Evolutionary conservation across 2,329 filamentous ascomycete species (phyloP), one percentile per base, ranked within the genome.

Genomic region (Calonectria ilicicola): DNA sequence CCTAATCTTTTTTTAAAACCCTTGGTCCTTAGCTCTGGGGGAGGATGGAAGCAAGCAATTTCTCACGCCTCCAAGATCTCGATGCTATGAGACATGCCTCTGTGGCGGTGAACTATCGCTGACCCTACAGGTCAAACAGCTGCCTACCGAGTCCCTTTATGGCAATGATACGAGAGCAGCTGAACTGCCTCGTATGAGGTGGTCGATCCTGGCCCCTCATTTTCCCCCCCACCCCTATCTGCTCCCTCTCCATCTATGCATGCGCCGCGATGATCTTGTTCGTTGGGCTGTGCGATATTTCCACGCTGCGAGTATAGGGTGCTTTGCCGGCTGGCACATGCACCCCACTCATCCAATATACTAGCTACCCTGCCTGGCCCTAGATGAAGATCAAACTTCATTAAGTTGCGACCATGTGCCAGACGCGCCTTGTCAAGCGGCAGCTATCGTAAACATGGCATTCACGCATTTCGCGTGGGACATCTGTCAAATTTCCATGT

Each of bases 71-170:
- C 21, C 12, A 40, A 15, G 35, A 56, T 66, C 47, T 66, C 47
- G 64, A 56, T 66, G 47, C 44, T 53, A 21, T 65, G 63, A 65
- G 42, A 53, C 63, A 65, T 38, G 44, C 12, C n/a, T 51, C 44
- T 42, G 14, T 65, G 23, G 46, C 29, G 46, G 46, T 53, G 46
- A 40, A 42, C 29, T 29, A 27, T 65, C 12, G 17, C 62, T 26
- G 23, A 44, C 47, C 32, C 42, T 23, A 40, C 27, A 12, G 42
- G 19, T 47, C 60, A 29, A 26, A 27, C 27, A 14, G n/a, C 19
- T 26, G n/a, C 40, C 17, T 21, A 21, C 42, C n/a, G 47, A 47
- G 12, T 32, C 42, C 62, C n/a, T 42, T 35, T 47, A 27, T 38
- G 62, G 35, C 42, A 23, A 35, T 17, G 19, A 7, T 21, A 23